A percentile compares a stretch with the other conserved stretches of the same genome.
Evolutionary conservation across 2,329 filamentous ascomycete species (phyloP).

Genomic region (Diaporthe sp.): DNA sequence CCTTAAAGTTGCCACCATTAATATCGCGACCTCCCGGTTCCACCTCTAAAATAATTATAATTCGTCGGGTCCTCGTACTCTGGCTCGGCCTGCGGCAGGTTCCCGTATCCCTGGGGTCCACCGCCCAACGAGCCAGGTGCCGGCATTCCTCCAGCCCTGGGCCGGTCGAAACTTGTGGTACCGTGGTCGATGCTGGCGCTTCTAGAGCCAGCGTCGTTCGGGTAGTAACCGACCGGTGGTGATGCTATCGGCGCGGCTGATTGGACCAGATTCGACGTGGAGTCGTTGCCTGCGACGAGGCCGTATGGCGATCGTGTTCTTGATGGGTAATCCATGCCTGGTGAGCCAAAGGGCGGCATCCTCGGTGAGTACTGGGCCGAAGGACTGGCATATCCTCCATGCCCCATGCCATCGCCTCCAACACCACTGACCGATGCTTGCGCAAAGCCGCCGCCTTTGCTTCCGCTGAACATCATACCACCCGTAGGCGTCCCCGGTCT

Average conservation of each 20-base stretch:
- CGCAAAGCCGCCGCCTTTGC: slow-evolving; percentile 44
- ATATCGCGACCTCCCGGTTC: slow-evolving; percentile 33
- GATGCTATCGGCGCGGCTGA: slow-evolving; percentile 38
- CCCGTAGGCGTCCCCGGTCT: slow-evolving; percentile 64
- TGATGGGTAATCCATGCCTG: slow-evolving; percentile 38
- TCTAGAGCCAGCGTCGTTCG: slow-evolving; percentile 43
- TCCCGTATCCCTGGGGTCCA: slow-evolving; percentile 71
- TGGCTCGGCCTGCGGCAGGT: slow-evolving; percentile 66
- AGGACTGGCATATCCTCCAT: slow-evolving; percentile 21
- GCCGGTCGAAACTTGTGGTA: slow-evolving; percentile 41
- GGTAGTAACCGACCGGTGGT: slow-evolving; percentile 42
- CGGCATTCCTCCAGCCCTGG: slow-evolving; percentile 38
- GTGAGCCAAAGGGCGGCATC: slow-evolving; percentile 31
- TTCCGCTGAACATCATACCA: slow-evolving; percentile 50
- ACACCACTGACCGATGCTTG: slow-evolving; percentile 39
- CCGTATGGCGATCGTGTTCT: slow-evolving; percentile 35
- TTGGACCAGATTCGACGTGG: slow-evolving; percentile 36
- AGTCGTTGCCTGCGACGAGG: slow-evolving; percentile 36
- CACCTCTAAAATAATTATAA: slow-evolving; percentile 70
- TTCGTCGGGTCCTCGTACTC: slow-evolving; percentile 58
- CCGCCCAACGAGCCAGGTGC: slow-evolving; percentile 64
- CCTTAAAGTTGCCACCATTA: slow-evolving; percentile 28
- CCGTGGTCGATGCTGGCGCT: slow-evolving; percentile 49
- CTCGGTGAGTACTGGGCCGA: slow-evolving; percentile 25
- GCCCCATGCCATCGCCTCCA: slow-evolving; percentile 28